Percentiles rank a stretch among this genome's conserved stretches.
These are phyloP conservation scores for Ophiostoma ulmi DNA, from an alignment of 2,329 filamentous ascomycete species.

Conservation along the genomic window DNA sequence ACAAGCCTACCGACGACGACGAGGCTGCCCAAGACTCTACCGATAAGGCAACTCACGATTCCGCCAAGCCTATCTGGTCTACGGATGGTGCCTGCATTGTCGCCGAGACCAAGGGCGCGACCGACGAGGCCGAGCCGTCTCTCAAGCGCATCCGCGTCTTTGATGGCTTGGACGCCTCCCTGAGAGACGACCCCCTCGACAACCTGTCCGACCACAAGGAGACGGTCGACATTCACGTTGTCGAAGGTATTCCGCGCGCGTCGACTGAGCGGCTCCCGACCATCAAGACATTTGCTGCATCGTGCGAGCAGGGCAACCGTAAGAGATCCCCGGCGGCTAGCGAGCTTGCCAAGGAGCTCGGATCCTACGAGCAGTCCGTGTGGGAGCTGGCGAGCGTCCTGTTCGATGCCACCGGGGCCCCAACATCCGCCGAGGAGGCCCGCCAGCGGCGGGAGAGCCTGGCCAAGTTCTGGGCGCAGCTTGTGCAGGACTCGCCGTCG, in stretches of 20 bases:
- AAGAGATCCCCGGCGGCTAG: slow-evolving; percentile 34
- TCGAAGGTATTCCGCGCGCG: slow-evolving; percentile 52
- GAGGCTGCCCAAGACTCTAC: slow-evolving; percentile 52
- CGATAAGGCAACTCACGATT: slow-evolving; percentile 65
- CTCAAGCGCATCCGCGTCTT: slow-evolving; percentile 27
- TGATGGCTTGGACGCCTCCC: background rate
- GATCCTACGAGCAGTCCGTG: slow-evolving; percentile 62
- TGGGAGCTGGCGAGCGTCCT: slow-evolving; percentile 86
- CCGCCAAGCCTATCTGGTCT: slow-evolving; percentile 75
- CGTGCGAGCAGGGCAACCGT: slow-evolving; percentile 40
- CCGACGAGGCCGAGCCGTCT: slow-evolving; percentile 25
- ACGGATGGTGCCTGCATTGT: slow-evolving; percentile 59
- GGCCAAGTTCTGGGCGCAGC: slow-evolving; percentile 59
- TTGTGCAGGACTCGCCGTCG: slow-evolving; percentile 58
- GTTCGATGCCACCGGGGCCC: slow-evolving; percentile 61
- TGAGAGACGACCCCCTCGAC: slow-evolving; percentile 23
- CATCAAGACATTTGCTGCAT: slow-evolving; percentile 41
- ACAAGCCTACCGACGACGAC: slow-evolving; percentile 61
- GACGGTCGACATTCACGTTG: slow-evolving; percentile 48
- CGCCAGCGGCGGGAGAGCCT: slow-evolving; percentile 57
- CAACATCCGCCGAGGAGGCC: slow-evolving; percentile 38
- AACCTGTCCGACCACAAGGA: slow-evolving; percentile 44
- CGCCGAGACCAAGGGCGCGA: slow-evolving; percentile 15
- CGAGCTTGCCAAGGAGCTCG: slow-evolving; percentile 33
- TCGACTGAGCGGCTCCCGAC: slow-evolving; percentile 42